Evolutionary conservation across 495 filamentous ascomycete genomes (phyloP).

Genomic region (Tetracladium marchalianum): DNA sequence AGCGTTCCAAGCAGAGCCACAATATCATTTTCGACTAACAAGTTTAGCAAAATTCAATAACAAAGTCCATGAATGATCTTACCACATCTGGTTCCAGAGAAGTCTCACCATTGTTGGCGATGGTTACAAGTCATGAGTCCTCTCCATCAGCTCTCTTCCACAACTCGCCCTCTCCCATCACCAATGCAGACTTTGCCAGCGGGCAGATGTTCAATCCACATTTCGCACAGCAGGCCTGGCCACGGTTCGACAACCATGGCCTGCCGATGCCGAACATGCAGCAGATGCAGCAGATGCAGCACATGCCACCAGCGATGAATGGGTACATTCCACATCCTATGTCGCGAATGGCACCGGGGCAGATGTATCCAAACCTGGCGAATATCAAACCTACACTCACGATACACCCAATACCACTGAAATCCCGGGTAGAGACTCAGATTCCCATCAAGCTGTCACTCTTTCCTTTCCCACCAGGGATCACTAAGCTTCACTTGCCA

Average conservation of each 20-base stretch:
- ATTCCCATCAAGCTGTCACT: conserved; percentile 74
- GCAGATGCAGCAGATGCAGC: background rate
- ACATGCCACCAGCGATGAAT: background rate
- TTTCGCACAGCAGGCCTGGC: conserved; percentile 15
- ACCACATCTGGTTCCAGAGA: conserved; percentile 33
- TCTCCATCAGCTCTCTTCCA: conserved; percentile 37
- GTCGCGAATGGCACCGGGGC: conserved; percentile 6
- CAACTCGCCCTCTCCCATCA: conserved; percentile 43
- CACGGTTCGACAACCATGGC: conserved; percentile 3
- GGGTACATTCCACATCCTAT: background rate
- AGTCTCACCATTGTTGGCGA: conserved; percentile 36
- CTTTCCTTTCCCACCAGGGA: conserved; percentile 57
- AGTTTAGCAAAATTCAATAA: conserved; percentile 27
- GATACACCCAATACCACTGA: conserved; percentile 58
- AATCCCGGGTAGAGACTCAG: conserved; percentile 92
- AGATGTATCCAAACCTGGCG: conserved; percentile 4
- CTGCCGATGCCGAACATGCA: background rate
- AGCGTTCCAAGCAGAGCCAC: background rate
- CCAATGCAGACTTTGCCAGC: conserved; percentile 31
- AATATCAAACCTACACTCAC: conserved; percentile 32
- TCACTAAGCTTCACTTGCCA: conserved; percentile 74
- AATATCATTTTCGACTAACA: conserved; percentile 1
- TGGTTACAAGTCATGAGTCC: conserved; percentile 33
- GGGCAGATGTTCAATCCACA: conserved; percentile 16
- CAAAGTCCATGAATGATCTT: conserved; percentile 27